These are phyloP conservation scores for Crotalaria pallida DNA, from an alignment of 306 rosid species.

Conservation along the genomic window DNA sequence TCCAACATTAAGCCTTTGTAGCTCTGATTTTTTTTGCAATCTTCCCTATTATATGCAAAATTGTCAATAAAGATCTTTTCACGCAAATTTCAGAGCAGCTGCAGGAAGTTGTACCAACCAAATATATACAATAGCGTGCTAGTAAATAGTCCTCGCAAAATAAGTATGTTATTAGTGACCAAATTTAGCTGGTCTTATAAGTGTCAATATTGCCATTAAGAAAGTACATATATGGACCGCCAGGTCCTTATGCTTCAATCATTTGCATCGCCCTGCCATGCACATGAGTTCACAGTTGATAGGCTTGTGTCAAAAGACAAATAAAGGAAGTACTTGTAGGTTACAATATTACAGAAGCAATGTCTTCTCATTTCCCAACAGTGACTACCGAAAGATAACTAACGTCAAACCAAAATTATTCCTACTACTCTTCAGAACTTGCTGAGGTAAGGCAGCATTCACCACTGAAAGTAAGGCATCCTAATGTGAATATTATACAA, in stretches of 20 bases:
- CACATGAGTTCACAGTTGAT: background rate
- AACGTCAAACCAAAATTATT: background rate
- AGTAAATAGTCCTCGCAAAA: constrained; percentile 1
- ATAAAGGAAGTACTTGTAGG: background rate
- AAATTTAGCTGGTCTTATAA: background rate
- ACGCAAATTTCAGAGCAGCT: background rate
- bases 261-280: background rate
- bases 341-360: background rate
- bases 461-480: background rate
- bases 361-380: background rate
- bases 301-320: background rate
- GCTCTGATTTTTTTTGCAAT: background rate
- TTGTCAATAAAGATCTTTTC: background rate
- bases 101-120: background rate
- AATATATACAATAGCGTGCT: background rate
- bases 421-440: background rate
- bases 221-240: background rate
- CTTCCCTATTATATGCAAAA: background rate
- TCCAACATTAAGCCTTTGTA: constrained; percentile 1
- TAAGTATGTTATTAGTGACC: background rate
- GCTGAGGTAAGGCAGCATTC: background rate
- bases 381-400: background rate
- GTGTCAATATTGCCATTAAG: background rate
- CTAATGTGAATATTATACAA: background rate
- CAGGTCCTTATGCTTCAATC: background rate